These are phyloP conservation scores for Toxicodendron radicans DNA, from an alignment of 345 rosid genomes.

Conservation along the genomic window DNA sequence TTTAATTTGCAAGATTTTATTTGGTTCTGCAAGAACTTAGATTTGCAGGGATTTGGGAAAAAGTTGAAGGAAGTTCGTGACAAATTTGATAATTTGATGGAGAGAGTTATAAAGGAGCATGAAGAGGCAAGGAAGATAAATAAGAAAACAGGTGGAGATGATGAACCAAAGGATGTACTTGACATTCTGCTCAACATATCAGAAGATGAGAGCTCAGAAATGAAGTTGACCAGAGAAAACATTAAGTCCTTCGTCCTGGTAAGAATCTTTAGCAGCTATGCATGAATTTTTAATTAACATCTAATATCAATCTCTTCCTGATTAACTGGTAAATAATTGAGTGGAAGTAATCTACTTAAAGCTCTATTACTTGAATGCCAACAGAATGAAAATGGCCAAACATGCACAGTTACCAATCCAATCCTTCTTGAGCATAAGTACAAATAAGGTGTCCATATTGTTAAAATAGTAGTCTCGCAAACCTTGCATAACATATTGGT, in stretches of 20 bases:
- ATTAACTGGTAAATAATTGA: background rate
- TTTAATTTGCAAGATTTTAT: constrained; percentile 55
- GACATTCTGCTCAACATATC: constrained; percentile 44
- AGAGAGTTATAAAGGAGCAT: constrained; percentile 45
- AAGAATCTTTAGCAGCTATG: background rate
- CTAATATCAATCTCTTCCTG: background rate
- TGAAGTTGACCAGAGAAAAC: constrained; percentile 47
- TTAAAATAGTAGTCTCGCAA: background rate
- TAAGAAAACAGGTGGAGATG: constrained; percentile 13
- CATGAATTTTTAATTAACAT: background rate
- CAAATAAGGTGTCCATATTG: no score
- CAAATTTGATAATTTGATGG: constrained; percentile 39
- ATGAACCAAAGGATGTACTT: constrained; percentile 40
- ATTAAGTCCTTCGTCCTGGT: constrained; percentile 61
- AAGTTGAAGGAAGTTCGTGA: constrained; percentile 36
- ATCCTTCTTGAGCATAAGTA: no score
- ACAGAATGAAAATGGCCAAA: no score
- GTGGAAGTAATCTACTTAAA: no score
- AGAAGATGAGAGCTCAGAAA: constrained; percentile 46
- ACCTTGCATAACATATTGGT: background rate
- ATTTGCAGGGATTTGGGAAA: constrained; percentile 49
- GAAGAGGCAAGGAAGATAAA: constrained; percentile 38
- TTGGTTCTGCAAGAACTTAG: constrained; percentile 55
- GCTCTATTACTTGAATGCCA: no score
- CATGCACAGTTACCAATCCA: no score